Base-by-base conservation (phyloP, 768 basidiomycete species). In the Termitomyces sp. region DNA sequence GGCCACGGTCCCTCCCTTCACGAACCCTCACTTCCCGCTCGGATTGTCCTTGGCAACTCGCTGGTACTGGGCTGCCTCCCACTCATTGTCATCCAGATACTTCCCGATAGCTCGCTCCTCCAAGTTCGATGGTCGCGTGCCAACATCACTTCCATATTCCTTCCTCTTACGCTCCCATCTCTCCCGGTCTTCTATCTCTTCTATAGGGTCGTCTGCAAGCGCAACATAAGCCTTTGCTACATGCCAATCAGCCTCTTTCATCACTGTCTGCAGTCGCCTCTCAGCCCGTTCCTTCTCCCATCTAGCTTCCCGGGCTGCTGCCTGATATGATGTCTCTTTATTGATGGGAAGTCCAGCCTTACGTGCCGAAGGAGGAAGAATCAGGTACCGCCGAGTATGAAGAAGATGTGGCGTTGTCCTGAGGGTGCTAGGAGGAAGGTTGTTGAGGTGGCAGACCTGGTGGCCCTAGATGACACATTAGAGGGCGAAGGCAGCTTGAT, bases 401-500 rank as follows among this genome's bases (percentile, higher is more conserved):
- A 91, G 73, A 8, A 91, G 72, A 65, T 90, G 87, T 6, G 90
- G 89, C 0, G 84, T 90, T 0, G 85, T 89, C 57, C 74, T 80
- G 20, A 91, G 70, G 3, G 86, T 84, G 64, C 80, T 86, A 6
- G 75, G 70, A 0, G 88, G 85, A 13, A 92, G 77, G 45, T 78
- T 79, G 65, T 91, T 92, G 14, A 88, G 70, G 20, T 72, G 80
- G 66, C 87, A 89, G 4, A 92, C 73, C 38, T 79, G 74, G 32
- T 79, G 79, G 43, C 78, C 83, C 87, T 83, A 53, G 46, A 38
- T 30, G 6, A 36, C 6, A 13, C 7, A 42, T n/a, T 14, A 54
- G 59, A 59, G 18, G 22, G 24, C 49, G 40, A 22, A 36, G 40
- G 14, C 35, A 22, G 24, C n/a, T 47, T 24, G 53, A 49, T 42